These are phyloP conservation scores for Hygrophila difformis DNA, from an alignment of 257 asterid genomes.

Conservation along the genomic window DNA sequence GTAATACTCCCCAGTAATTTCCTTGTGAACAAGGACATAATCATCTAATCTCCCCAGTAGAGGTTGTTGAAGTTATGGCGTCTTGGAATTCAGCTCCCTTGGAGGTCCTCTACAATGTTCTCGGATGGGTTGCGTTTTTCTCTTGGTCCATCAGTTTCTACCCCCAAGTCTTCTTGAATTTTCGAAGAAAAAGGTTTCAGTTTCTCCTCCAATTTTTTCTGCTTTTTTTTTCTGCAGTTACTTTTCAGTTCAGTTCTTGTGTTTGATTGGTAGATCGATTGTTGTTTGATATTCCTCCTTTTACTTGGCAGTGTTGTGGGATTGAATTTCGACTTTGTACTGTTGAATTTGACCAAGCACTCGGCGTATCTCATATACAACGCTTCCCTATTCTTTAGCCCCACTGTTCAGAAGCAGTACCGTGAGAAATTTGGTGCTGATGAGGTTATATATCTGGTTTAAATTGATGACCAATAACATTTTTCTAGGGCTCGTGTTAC, in stretches of 20 bases:
- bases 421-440: conserved; percentile 49
- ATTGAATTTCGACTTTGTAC: conserved; percentile 76
- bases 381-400: conserved; percentile 76
- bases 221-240: background rate
- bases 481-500: no score
- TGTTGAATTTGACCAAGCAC: conserved; percentile 85
- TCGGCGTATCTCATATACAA: conserved; percentile 86
- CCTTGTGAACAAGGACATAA: no score
- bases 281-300: background rate
- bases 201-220: background rate
- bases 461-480: no score
- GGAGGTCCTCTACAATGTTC: conserved; percentile 53
- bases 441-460: conserved; percentile 35
- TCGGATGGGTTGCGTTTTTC: conserved; percentile 79
- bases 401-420: conserved; percentile 68
- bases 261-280: background rate
- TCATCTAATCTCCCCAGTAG: background rate
- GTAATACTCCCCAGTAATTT: no score
- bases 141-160: conserved; percentile 95
- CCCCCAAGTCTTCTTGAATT: conserved; percentile 75
- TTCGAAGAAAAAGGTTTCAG: conserved; percentile 69
- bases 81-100: conserved; percentile 66
- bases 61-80: conserved; percentile 31
- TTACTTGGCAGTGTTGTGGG: conserved; percentile 69
- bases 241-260: background rate